A percentile compares a stretch with the other conserved stretches of the same genome.
These are phyloP conservation scores for Pseudogymnoascus sp. DNA, from an alignment of 2,329 filamentous ascomycete genomes.

Conservation along the genomic window DNA sequence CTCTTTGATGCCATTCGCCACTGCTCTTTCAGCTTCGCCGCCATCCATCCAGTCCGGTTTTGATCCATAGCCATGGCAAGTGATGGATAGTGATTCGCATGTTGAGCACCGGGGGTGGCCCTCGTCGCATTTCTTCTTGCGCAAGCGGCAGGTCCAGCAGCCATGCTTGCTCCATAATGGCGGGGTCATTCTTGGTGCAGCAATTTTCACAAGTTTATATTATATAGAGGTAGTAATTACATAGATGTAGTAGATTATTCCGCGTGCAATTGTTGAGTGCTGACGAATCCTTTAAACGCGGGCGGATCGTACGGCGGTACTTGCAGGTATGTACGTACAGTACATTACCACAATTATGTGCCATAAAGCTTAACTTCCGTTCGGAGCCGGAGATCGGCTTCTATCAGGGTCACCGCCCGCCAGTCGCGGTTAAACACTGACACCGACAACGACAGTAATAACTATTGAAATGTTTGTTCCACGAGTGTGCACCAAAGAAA, in stretches of 20 bases:
- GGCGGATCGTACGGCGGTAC: background rate
- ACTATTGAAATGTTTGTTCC: background rate
- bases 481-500: background rate
- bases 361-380: background rate
- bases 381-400: too few species aligned
- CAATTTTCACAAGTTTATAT: background rate
- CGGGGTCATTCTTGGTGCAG: slow-evolving; percentile 13
- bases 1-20: slow-evolving; percentile 45
- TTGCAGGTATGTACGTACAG: background rate
- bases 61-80: slow-evolving; percentile 43
- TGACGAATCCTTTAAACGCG: background rate
- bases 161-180: slow-evolving; percentile 30
- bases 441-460: background rate
- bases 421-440: background rate
- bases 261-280: background rate
- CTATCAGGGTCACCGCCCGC: background rate
- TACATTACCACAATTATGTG: background rate
- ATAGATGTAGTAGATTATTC: background rate
- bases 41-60: slow-evolving; percentile 23
- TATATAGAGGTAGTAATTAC: background rate
- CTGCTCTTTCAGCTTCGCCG: slow-evolving; percentile 34
- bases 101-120: slow-evolving; percentile 50
- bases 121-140: slow-evolving; percentile 60
- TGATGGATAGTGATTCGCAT: slow-evolving; percentile 51
- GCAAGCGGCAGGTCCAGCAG: slow-evolving; percentile 57